Conservation (phyloP, 176 grass and related monocot species). For the Carex pumila region DNA sequence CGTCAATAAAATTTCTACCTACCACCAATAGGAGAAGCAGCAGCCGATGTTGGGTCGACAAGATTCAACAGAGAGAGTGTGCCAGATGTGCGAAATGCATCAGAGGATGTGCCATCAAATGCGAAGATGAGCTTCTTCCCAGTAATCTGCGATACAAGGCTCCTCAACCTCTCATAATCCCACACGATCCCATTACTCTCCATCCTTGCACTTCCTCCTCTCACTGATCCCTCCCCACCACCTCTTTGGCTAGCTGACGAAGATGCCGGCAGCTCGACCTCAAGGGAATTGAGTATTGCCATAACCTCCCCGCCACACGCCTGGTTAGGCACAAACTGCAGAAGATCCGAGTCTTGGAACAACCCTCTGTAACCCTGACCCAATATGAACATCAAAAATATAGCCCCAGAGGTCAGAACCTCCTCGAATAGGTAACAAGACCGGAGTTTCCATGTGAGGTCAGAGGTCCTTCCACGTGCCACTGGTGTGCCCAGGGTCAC, state of each 20-base stretch:
- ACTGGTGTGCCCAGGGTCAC: conserved; percentile 88
- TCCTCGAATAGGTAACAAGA: conserved; percentile 98
- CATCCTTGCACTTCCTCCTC: conserved; percentile 62
- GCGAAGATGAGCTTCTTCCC: conserved; percentile 97
- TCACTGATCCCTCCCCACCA: conserved; percentile 71
- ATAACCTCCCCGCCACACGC: conserved; percentile 90
- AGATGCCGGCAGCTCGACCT: conserved; percentile 45
- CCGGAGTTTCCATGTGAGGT: conserved; percentile 74
- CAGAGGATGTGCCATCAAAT: conserved; percentile 98
- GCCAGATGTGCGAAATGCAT: conserved; percentile 90
- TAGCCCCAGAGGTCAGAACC: conserved; percentile 75
- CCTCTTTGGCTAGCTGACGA: conserved; percentile 62
- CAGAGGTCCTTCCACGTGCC: conserved; percentile 54
- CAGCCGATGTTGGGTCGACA: conserved; percentile 92
- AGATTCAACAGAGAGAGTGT: conserved; percentile 93
- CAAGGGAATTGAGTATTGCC: conserved; percentile 88
- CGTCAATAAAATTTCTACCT: conserved; percentile 3
- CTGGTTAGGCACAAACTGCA: conserved; percentile 80
- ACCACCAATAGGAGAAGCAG: conserved; percentile 99
- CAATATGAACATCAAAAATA: conserved; percentile 99
- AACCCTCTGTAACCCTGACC: conserved; percentile 86
- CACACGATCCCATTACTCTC: conserved; percentile 91
- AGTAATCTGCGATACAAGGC: conserved; percentile 68
- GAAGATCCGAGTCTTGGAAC: conserved; percentile 93
- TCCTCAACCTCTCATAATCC: conserved; percentile 90